phyloP scores from a whole-genome alignment of 306 rosid species.

The Quercus mongolica region DNA sequence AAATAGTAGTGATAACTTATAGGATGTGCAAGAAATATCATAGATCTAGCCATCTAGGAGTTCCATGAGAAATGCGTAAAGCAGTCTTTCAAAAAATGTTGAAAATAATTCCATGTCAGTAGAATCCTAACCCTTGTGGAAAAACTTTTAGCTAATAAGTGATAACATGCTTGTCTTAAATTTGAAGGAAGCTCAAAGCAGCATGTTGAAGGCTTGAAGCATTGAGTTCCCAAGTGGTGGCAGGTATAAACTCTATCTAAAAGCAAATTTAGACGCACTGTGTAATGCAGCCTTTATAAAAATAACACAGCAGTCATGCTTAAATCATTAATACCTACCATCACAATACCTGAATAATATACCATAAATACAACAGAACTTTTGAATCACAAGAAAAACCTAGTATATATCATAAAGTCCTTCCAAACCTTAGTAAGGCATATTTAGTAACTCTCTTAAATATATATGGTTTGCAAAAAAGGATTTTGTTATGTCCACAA shows the following conservation, averaged over 20 bases:
- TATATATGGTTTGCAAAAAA: too few relatives aligned
- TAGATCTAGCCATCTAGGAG: too few relatives aligned
- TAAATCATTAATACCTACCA: too few relatives aligned
- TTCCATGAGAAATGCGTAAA: not conserved
- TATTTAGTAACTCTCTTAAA: too few relatives aligned
- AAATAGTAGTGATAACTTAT: too few relatives aligned
- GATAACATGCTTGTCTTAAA: not conserved
- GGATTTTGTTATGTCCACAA: too few relatives aligned
- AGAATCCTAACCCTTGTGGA: not conserved
- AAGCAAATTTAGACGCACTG: not conserved
- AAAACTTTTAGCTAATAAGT: not conserved
- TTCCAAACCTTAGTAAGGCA: too few relatives aligned
- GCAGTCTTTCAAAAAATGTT: not conserved
- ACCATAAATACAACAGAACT: not conserved
- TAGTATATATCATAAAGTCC: not conserved
- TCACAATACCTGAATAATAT: not conserved
- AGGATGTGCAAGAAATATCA: too few relatives aligned
- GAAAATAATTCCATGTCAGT: not conserved
- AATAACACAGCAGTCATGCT: not conserved
- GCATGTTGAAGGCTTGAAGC: not conserved
- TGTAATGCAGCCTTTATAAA: not conserved
- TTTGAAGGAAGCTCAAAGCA: not conserved
- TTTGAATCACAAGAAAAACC: not conserved
- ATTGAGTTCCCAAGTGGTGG: not conserved
- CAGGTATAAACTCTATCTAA: not conserved